Evolutionary conservation across 495 filamentous ascomycete species (phyloP), one percentile per base, ranked within the genome.

Genomic region (Pyronema domesticum): DNA sequence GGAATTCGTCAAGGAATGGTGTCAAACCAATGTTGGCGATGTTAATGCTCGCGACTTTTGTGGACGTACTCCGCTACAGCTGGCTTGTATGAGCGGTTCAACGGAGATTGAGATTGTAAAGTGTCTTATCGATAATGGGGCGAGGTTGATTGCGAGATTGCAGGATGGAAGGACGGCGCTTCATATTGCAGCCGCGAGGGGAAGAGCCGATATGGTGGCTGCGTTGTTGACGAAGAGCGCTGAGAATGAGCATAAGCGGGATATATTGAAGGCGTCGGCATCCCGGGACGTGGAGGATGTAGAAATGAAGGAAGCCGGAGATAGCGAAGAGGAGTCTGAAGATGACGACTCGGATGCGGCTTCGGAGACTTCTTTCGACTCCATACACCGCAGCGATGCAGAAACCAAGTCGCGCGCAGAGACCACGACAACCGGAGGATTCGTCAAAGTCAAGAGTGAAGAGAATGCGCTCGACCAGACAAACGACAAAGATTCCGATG

Each of bases 131-230:
- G 73, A 83, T 59, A 70, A 76, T 55, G 82, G 81, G 1, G 86
- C 86, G 15, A 75, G 83, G 44, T 67, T 93, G 6, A 72, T 82
- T 34, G 72, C 82, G 39, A 75, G 86, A 42, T 65, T 89, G 43
- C 83, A 79, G 0, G 86, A 93, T 69, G 86, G 86, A 6, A 70
- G 77, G 42, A 89, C 84, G 0, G 82, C 86, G 7, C 70, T 93
- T 39, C 86, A 89, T 65, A 71, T 89, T 35, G 86, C 86, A 8
- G 81, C 83, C 40, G 73, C 74, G 7, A 73, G 80, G 9, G 86
- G 86, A 0, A 68, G 76, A 57, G 67, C 71, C 11, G 80, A 82
- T 33, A 87, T 89, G 34, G 68, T 89, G 54, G 75, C 72, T 50
- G 76, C 80, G 15, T 70, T 93, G 6, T 70, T 89, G 53, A 68